These are phyloP conservation scores for Gossypium bickii DNA, from an alignment of 345 rosid genomes.

Conservation along the genomic window DNA sequence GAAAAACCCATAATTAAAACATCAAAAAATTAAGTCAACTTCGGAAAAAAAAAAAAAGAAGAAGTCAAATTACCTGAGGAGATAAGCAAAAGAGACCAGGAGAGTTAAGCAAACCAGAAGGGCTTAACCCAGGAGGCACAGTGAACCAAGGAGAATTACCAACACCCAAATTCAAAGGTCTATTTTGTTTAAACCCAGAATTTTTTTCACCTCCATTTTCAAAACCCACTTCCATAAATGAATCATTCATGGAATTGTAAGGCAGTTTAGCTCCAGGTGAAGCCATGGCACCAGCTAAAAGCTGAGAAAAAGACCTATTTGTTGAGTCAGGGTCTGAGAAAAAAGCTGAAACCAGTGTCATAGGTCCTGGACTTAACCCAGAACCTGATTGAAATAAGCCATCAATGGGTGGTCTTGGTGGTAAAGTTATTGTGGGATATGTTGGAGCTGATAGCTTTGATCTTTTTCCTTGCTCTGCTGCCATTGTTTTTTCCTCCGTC, in stretches of 20 bases:
- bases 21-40: conserved; percentile 11
- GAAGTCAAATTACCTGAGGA: conserved; percentile 47
- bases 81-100: conserved; percentile 71
- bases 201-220: conserved; percentile 32
- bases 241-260: conserved; percentile 14
- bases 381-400: conserved; percentile 42
- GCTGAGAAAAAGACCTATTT: conserved; percentile 70
- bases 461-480: conserved; percentile 35
- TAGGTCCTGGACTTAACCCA: conserved; percentile 80
- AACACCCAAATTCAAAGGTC: conserved; percentile 46
- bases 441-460: conserved; percentile 30
- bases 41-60: too few species aligned
- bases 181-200: conserved; percentile 47
- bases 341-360: conserved; percentile 81
- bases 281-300: conserved; percentile 84
- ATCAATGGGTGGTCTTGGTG: conserved; percentile 57
- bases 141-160: conserved; percentile 57
- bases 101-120: conserved; percentile 78
- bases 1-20: background rate
- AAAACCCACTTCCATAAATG: conserved; percentile 27
- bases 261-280: conserved; percentile 47
- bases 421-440: conserved; percentile 68
- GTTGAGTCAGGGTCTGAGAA: conserved; percentile 57
- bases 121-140: conserved; percentile 88
- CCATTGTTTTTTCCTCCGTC: conserved; percentile 12